These are phyloP conservation scores for Chrysoporthe cubensis DNA, from an alignment of 2,329 filamentous ascomycete species.

Conservation along the genomic window DNA sequence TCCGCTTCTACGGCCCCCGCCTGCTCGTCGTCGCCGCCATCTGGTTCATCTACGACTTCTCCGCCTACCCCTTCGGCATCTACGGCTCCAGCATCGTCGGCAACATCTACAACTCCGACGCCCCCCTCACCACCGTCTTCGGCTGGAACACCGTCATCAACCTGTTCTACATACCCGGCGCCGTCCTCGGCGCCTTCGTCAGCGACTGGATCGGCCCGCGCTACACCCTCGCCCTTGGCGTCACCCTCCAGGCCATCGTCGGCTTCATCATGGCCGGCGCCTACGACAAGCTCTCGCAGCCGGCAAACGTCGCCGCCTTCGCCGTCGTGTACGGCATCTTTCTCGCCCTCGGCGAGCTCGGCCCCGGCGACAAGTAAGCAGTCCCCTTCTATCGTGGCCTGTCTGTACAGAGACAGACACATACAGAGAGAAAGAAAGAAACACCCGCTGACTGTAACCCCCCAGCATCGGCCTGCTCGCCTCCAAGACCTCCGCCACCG, in stretches of 20 bases:
- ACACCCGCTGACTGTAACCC: background rate
- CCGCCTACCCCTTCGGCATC: constrained; percentile 81
- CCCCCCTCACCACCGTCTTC: constrained; percentile 73
- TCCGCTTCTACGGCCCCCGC: constrained; percentile 74
- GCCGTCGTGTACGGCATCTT: constrained; percentile 82
- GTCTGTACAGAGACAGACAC: too few relatives aligned
- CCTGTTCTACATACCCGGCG: constrained; percentile 85
- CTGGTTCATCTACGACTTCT: constrained; percentile 74
- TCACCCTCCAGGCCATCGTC: constrained; percentile 73
- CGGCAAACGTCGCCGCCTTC: constrained; percentile 72
- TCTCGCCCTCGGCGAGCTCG: constrained; percentile 76
- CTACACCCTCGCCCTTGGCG: constrained; percentile 72
- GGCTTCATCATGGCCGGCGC: constrained; percentile 89
- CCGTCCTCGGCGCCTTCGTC: constrained; percentile 74
- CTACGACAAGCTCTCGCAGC: constrained; percentile 70
- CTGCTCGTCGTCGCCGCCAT: constrained; percentile 72
- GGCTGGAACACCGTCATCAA: constrained; percentile 91
- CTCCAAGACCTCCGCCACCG: constrained; percentile 85
- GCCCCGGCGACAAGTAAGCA: constrained; percentile 76
- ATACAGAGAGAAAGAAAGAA: background rate
- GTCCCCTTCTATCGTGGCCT: too few relatives aligned
- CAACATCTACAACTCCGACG: constrained; percentile 61
- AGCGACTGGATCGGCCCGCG: constrained; percentile 81
- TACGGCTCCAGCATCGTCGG: constrained; percentile 78
- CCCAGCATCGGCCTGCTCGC: constrained; percentile 75